Percentiles rank a stretch among this genome's conserved stretches.
Conservation (phyloP, 495 filamentous ascomycete genomes). For the Ramalina peruviana region DNA sequence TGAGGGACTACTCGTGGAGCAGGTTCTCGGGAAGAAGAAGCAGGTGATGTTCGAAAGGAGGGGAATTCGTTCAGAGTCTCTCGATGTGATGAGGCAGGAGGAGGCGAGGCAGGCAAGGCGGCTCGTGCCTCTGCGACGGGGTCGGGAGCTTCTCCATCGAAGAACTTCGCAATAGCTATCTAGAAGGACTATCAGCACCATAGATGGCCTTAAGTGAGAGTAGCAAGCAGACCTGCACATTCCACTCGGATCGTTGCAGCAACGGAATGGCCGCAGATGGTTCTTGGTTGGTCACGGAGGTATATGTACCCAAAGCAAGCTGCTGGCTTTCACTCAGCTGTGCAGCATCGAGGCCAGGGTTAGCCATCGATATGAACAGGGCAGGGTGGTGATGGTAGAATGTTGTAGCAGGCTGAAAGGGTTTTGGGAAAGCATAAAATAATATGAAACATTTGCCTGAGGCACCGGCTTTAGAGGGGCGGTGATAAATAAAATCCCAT, state of each 20-base stretch:
- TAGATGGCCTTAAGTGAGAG: neutral
- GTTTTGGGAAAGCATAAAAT: too few species aligned
- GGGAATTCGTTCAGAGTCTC: slow-evolving; percentile 53
- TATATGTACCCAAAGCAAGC: slow-evolving; percentile 73
- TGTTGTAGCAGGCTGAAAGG: too few species aligned
- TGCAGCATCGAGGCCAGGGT: slow-evolving; percentile 42
- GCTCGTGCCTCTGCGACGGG: slow-evolving; percentile 63
- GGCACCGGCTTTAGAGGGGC: too few species aligned
- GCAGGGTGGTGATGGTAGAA: too few species aligned
- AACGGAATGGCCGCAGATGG: slow-evolving; percentile 63
- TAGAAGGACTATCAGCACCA: slow-evolving; percentile 25
- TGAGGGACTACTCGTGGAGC: slow-evolving; percentile 76
- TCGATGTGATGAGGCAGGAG: slow-evolving; percentile 38
- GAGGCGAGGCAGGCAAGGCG: slow-evolving; percentile 40
- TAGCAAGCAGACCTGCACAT: slow-evolving; percentile 56
- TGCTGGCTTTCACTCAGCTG: slow-evolving; percentile 64
- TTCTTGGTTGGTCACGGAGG: slow-evolving; percentile 74
- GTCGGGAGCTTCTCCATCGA: slow-evolving; percentile 84
- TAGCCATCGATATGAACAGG: slow-evolving; percentile 7
- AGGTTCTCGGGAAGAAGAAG: slow-evolving; percentile 33
- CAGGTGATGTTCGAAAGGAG: slow-evolving; percentile 20
- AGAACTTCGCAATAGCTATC: slow-evolving; percentile 95
- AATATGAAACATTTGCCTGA: too few species aligned
- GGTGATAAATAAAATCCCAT: too few species aligned
- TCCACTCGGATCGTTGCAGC: slow-evolving; percentile 82